Conservation (phyloP, 345 rosid species). For the Brassica napus region DNA sequence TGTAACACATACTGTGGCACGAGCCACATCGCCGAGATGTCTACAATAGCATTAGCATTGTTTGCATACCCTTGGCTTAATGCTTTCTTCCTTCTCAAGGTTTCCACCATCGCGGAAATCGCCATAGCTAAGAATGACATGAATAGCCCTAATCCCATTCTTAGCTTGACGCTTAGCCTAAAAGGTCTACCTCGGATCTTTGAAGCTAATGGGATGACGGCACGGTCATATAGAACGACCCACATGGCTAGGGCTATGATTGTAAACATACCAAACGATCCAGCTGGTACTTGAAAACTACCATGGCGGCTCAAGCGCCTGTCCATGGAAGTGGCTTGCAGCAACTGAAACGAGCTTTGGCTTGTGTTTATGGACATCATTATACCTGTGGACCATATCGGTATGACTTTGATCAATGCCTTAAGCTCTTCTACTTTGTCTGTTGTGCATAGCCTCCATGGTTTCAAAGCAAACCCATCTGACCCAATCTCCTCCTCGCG, state of each 20-base stretch:
- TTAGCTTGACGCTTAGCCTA: constrained; percentile 50
- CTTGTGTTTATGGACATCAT: constrained; percentile 59
- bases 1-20: constrained; percentile 59
- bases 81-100: constrained; percentile 58
- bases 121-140: constrained; percentile 63
- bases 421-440: constrained; percentile 85
- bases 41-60: constrained; percentile 43
- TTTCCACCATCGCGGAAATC: constrained; percentile 60
- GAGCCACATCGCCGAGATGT: constrained; percentile 82
- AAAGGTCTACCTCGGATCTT: constrained; percentile 61
- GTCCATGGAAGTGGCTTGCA: constrained; percentile 76
- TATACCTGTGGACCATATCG: constrained; percentile 79
- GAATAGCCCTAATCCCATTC: constrained; percentile 75
- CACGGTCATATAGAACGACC: constrained; percentile 71
- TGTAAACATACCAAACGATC: constrained; percentile 58
- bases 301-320: constrained; percentile 47
- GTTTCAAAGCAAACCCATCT: constrained; percentile 63
- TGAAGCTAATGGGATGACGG: constrained; percentile 63
- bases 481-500: constrained; percentile 50
- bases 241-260: constrained; percentile 51
- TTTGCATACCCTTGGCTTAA: constrained; percentile 51
- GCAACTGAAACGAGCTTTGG: constrained; percentile 62
- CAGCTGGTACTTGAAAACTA: constrained; percentile 74
- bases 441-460: constrained; percentile 76
- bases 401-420: constrained; percentile 62